These are phyloP conservation scores for Prunus mongolica DNA, from an alignment of 306 rosid genomes.

Conservation along the genomic window DNA sequence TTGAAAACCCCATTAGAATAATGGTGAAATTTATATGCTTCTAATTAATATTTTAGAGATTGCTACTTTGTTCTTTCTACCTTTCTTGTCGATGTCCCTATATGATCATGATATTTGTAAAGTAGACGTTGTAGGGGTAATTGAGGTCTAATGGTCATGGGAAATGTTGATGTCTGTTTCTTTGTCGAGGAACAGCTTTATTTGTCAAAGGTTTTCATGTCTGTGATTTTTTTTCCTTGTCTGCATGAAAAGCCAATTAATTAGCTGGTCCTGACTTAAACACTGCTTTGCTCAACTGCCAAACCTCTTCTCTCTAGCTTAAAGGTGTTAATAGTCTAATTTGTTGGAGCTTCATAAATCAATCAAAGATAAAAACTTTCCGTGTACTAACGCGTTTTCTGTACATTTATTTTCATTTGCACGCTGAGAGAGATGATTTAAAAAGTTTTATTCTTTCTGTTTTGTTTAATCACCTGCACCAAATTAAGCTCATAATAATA, in stretches of 20 bases:
- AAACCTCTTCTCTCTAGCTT: not conserved
- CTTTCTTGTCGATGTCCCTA: slow-evolving; percentile 27
- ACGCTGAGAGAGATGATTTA: too few species aligned
- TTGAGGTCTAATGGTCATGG: slow-evolving; percentile 27
- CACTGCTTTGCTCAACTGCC: slow-evolving; percentile 2
- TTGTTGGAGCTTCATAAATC: not conserved
- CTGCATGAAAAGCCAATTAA: slow-evolving; percentile 31
- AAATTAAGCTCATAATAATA: too few species aligned
- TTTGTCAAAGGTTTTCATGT: slow-evolving; percentile 34
- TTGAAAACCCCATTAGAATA: not conserved
- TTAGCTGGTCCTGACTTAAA: slow-evolving; percentile 18
- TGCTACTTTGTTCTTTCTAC: not conserved
- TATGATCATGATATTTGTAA: slow-evolving; percentile 4
- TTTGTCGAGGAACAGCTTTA: slow-evolving; percentile 30
- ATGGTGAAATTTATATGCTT: not conserved
- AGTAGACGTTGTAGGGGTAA: slow-evolving; percentile 27
- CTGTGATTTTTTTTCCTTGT: slow-evolving; percentile 16
- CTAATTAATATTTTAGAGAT: not conserved
- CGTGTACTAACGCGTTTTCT: too few species aligned
- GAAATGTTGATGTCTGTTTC: slow-evolving; percentile 32
- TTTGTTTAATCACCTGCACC: too few species aligned
- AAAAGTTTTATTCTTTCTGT: too few species aligned
- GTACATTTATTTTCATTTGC: not conserved
- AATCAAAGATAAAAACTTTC: not conserved
- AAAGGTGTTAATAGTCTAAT: not conserved